Percentiles rank a stretch among this genome's conserved stretches.
Evolutionary conservation across 78 protist genomes (phyloP).

Genomic region (Protostelium mycophagum): DNA sequence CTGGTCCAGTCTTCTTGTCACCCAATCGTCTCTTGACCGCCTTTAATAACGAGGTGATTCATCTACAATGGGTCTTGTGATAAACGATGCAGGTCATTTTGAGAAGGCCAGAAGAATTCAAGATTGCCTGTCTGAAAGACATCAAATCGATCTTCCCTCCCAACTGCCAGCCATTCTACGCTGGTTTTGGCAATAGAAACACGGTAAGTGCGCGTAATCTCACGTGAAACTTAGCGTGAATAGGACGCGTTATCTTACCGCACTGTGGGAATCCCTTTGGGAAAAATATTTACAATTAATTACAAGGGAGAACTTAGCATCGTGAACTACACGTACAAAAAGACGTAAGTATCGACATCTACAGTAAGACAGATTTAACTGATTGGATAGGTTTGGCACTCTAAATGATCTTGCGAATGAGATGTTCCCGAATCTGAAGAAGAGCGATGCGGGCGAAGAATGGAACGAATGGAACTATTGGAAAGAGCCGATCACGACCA

Average conservation of each 20-base stretch:
- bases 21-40: conserved; percentile 87
- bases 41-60: conserved; percentile 61
- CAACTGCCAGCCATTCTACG: conserved; percentile 78
- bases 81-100: conserved; percentile 28
- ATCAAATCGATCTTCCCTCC: conserved; percentile 80
- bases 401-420: conserved; percentile 66
- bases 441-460: conserved; percentile 16
- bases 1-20: conserved; percentile 91
- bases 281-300: conserved; percentile 68
- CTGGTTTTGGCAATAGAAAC: conserved; percentile 94
- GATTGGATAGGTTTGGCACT: conserved; percentile 12
- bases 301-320: conserved; percentile 49
- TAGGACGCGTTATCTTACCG: conserved; percentile 60
- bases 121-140: conserved; percentile 76
- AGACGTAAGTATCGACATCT: conserved; percentile 15
- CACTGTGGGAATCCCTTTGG: conserved; percentile 62
- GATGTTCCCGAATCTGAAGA: conserved; percentile 54
- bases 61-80: neutral
- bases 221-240: neutral
- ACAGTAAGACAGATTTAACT: neutral
- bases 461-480: conserved; percentile 63
- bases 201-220: conserved; percentile 47
- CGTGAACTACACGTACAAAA: conserved; percentile 49
- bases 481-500: conserved; percentile 10
- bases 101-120: conserved; percentile 92